phyloP scores from a whole-genome alignment of 1,284 basidiomycete genomes.

The Ustilago crameri region DNA sequence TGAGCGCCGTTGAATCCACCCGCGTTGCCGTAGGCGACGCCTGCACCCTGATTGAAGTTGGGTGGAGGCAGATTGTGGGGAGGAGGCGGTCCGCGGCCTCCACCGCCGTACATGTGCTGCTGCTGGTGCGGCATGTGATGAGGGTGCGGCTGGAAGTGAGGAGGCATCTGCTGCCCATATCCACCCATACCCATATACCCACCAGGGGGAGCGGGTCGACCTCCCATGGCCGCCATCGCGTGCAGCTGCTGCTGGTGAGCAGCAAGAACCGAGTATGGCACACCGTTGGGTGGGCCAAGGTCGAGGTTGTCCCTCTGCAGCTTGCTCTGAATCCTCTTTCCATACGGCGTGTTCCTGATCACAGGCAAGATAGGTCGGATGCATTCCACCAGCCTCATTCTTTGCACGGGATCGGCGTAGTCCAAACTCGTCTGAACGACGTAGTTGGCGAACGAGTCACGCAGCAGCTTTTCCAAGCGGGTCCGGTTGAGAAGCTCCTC shows the following conservation, averaged over 20 bases:
- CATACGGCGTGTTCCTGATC: slow-evolving; percentile 68
- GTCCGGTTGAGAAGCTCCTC: slow-evolving; percentile 94
- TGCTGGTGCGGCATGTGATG: slow-evolving; percentile 15
- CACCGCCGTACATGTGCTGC: slow-evolving; percentile 20
- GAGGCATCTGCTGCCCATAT: slow-evolving; percentile 14
- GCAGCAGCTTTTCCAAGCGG: slow-evolving; percentile 91
- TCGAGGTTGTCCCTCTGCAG: slow-evolving; percentile 65
- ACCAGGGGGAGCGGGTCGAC: slow-evolving; percentile 10
- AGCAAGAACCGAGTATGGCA: slow-evolving; percentile 56
- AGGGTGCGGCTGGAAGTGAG: slow-evolving; percentile 11
- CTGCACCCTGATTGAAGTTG: slow-evolving; percentile 13
- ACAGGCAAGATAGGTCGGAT: slow-evolving; percentile 66
- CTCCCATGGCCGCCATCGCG: slow-evolving; percentile 50
- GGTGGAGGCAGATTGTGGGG: slow-evolving; percentile 26
- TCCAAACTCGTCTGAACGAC: slow-evolving; percentile 67
- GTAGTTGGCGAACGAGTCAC: slow-evolving; percentile 73
- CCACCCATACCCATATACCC: slow-evolving; percentile 33
- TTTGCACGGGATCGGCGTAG: slow-evolving; percentile 66
- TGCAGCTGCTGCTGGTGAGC: slow-evolving; percentile 56
- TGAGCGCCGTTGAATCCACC: not conserved
- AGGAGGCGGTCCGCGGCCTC: not conserved
- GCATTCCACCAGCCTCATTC: slow-evolving; percentile 65
- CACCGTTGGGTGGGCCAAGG: slow-evolving; percentile 44
- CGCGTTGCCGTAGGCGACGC: slow-evolving; percentile 6
- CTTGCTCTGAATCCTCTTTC: slow-evolving; percentile 68